phyloP scores from a whole-genome alignment of 1,284 basidiomycete genomes.

The Apiotrichum domesticum region DNA sequence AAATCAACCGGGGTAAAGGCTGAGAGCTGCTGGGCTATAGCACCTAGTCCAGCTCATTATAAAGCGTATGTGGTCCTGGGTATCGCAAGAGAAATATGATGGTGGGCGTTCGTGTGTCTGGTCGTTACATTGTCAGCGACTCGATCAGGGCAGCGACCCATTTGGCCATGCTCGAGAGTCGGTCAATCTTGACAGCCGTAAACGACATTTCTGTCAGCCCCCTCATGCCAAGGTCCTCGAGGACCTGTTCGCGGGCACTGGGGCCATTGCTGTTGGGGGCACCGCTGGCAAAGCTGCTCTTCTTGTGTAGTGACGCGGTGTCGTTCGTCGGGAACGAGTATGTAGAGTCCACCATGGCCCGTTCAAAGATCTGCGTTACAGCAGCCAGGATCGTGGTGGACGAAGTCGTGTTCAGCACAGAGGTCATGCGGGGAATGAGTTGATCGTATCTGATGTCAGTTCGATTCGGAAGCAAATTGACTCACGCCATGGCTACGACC shows the following conservation, averaged over 20 bases:
- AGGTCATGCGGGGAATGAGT: slow-evolving; percentile 68
- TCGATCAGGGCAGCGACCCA: slow-evolving; percentile 40
- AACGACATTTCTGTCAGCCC: slow-evolving; percentile 39
- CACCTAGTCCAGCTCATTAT: not conserved
- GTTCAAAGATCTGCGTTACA: slow-evolving; percentile 63
- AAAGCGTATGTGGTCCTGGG: not conserved
- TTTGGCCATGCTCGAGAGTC: slow-evolving; percentile 30
- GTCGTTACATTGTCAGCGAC: slow-evolving; percentile 24
- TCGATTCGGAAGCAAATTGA: slow-evolving; percentile 50
- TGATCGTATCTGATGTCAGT: slow-evolving; percentile 54
- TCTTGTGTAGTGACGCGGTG: slow-evolving; percentile 19
- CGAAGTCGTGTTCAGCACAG: slow-evolving; percentile 66
- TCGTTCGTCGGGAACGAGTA: slow-evolving; percentile 31
- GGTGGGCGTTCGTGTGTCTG: not conserved
- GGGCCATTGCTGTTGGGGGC: not conserved
- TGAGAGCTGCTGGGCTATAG: not conserved
- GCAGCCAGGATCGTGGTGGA: slow-evolving; percentile 65
- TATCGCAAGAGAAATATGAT: not conserved
- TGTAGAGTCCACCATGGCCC: slow-evolving; percentile 32
- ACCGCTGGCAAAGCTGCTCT: slow-evolving; percentile 7
- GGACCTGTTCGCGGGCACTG: slow-evolving; percentile 27
- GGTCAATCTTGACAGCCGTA: slow-evolving; percentile 29
- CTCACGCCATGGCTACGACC: slow-evolving; percentile 59
- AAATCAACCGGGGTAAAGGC: not conserved
- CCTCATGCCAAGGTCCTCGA: slow-evolving; percentile 44